Evolutionary conservation across 2,329 filamentous ascomycete genomes (phyloP), one percentile per base, ranked within the genome.

Genomic region (Ophiostoma angusticollis): DNA sequence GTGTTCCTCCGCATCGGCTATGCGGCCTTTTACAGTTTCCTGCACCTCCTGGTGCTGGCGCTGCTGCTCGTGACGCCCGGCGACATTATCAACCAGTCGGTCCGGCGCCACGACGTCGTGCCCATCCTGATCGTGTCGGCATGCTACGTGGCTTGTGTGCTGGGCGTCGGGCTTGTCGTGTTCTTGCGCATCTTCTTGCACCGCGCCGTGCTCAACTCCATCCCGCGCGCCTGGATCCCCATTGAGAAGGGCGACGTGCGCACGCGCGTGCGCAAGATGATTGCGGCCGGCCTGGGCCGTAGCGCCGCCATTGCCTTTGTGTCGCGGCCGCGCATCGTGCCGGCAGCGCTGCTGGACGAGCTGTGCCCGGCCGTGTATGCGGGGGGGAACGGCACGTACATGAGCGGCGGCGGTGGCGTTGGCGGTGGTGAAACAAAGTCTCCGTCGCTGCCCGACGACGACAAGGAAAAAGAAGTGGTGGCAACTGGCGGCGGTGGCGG

Each of bases 191-290:
- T 95, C 16, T 95, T 89, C 60, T 84, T 89, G 38, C 93, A 84
- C 52, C 77, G 84, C 45, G 81, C 72, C 32, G 77, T 83, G 8
- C 69, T 96, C 8, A 74, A 78, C 14, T 78, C 75, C 4, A 94
- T 98, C 43, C 91, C 91, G 1, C 91, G 89, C 57, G 65, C 74
- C 39, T 93, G 84, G 72, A 73, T 94, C 13, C 87, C 87, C 0
- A 69, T 94, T 46, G 84, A 91, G 50, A 83, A 84, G 55, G 82
- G 80, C 47, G 86, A 95, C 55, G 73, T 95, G 31, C 74, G 72
- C 31, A 78, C 76, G 48, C 69, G 70, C 40, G 84, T 95, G 28
- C 70, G 83, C 52, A 72, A 75, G 48, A 75, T 93, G 63, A 80
- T 98, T 42, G 70, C 70, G 13, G 73, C 76, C 35, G 74, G 80